Evolutionary conservation across 164 flowering plant species (phyloP).

Genomic region (Brasenia schreberi): DNA sequence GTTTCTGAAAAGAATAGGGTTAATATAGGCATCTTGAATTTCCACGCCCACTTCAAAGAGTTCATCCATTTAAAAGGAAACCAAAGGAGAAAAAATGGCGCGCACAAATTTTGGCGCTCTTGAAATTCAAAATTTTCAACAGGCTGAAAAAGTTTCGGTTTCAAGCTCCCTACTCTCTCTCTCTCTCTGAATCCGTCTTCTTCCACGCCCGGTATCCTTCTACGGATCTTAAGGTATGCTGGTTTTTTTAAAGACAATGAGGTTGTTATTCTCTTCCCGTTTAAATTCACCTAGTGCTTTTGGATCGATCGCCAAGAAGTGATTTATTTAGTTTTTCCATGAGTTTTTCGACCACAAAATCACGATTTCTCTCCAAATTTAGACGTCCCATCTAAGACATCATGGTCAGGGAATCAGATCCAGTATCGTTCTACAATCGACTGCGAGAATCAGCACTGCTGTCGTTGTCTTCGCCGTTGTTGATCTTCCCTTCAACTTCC

Average conservation of each 20-base stretch:
- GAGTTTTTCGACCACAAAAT: not conserved
- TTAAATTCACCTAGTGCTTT: not conserved
- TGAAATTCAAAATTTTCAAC: too few relatives aligned
- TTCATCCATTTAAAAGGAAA: too few relatives aligned
- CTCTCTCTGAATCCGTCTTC: not conserved
- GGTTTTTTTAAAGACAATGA: not conserved
- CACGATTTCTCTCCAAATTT: not conserved
- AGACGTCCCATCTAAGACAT: conserved; percentile 7
- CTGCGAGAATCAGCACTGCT: conserved; percentile 46
- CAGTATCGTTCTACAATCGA: conserved; percentile 53
- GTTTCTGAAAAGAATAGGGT: too few relatives aligned
- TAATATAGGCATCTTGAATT: too few relatives aligned
- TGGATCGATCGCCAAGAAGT: not conserved
- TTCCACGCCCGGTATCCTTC: not conserved
- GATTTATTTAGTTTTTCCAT: not conserved
- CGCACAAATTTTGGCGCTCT: not conserved
- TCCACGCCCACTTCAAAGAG: too few relatives aligned
- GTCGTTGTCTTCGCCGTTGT: conserved; percentile 48
- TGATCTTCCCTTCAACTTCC: conserved; percentile 81
- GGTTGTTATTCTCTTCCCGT: not conserved
- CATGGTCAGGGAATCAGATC: conserved; percentile 66
- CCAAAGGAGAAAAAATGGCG: not conserved
- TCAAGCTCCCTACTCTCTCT: not conserved
- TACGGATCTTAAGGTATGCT: not conserved
- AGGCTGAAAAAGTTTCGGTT: too few relatives aligned